Conservation (phyloP, 495 filamentous ascomycete genomes). For the Penicillium cosmopolitanum region DNA sequence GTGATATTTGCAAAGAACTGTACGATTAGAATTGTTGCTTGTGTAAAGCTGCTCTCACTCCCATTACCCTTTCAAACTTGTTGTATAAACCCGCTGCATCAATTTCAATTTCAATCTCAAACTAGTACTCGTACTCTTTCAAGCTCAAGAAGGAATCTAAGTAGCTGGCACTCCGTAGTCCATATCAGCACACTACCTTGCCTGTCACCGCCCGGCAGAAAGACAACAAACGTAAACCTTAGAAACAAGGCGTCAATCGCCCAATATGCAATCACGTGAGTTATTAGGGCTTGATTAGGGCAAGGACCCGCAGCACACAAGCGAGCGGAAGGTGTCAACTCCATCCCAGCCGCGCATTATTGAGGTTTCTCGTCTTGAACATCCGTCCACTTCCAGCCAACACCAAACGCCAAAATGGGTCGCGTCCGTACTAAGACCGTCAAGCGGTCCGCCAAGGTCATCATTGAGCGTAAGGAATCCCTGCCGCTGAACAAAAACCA, state of each 20-base stretch:
- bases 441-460: conserved; percentile 99
- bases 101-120: conserved; percentile 16
- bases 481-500: background rate
- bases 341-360: conserved; percentile 16
- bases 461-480: conserved; percentile 79
- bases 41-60: conserved; percentile 38
- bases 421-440: conserved; percentile 98
- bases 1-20: conserved; percentile 23
- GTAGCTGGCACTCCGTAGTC: too few species aligned
- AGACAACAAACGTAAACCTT: conserved; percentile 10
- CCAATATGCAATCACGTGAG: conserved; percentile 22
- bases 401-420: conserved; percentile 82
- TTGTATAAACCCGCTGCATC: conserved; percentile 37
- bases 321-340: conserved; percentile 29
- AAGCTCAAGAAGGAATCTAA: too few species aligned
- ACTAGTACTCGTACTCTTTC: too few species aligned
- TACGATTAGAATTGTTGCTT: conserved; percentile 46
- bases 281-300: conserved; percentile 34
- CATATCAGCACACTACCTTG: too few species aligned
- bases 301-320: conserved; percentile 33
- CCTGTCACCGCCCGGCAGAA: conserved; percentile 7
- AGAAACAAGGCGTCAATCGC: too few species aligned
- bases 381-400: conserved; percentile 47
- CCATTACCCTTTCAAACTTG: conserved; percentile 30
- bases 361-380: conserved; percentile 26